Percentiles rank a stretch among this genome's conserved stretches.
phyloP scores from a whole-genome alignment of 306 rosid species.

The Dalbergia oliveri region DNA sequence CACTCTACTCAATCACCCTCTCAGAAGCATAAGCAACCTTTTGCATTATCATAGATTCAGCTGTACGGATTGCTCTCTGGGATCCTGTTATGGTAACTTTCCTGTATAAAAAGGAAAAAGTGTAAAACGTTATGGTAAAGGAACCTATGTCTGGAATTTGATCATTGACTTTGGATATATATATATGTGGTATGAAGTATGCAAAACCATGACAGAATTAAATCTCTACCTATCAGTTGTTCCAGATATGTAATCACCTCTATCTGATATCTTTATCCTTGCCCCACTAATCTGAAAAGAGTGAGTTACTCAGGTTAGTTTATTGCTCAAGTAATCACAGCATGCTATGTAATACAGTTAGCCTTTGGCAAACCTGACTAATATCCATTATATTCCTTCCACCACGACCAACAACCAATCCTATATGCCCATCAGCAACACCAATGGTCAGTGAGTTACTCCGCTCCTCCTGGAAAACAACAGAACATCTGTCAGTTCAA shows the following conservation, averaged over 20 bases:
- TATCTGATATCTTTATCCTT: constrained; percentile 97
- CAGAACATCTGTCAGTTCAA: constrained; percentile 40
- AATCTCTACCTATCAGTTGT: constrained; percentile 87
- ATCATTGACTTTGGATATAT: neutral
- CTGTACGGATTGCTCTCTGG: constrained; percentile 87
- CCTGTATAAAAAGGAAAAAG: constrained; percentile 59
- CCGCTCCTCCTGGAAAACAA: constrained; percentile 82
- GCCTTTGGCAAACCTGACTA: constrained; percentile 76
- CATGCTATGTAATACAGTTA: constrained; percentile 19
- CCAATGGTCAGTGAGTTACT: constrained; percentile 89
- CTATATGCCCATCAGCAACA: constrained; percentile 86
- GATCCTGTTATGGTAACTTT: constrained; percentile 98
- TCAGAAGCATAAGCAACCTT: constrained; percentile 92
- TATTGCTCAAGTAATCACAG: constrained; percentile 20
- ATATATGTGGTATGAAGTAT: neutral
- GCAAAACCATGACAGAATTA: constrained; percentile 27
- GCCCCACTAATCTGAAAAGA: constrained; percentile 88
- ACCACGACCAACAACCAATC: constrained; percentile 98
- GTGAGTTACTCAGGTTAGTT: constrained; percentile 37
- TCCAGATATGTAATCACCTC: constrained; percentile 97
- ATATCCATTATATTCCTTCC: constrained; percentile 95
- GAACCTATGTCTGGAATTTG: constrained; percentile 17
- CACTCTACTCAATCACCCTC: constrained; percentile 63
- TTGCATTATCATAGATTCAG: constrained; percentile 94
- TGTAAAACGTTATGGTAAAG: constrained; percentile 15